Percentiles rank a stretch among this genome's conserved stretches.
These are phyloP conservation scores for Neurospora sp. DNA, from an alignment of 495 filamentous ascomycete species.

Conservation along the genomic window DNA sequence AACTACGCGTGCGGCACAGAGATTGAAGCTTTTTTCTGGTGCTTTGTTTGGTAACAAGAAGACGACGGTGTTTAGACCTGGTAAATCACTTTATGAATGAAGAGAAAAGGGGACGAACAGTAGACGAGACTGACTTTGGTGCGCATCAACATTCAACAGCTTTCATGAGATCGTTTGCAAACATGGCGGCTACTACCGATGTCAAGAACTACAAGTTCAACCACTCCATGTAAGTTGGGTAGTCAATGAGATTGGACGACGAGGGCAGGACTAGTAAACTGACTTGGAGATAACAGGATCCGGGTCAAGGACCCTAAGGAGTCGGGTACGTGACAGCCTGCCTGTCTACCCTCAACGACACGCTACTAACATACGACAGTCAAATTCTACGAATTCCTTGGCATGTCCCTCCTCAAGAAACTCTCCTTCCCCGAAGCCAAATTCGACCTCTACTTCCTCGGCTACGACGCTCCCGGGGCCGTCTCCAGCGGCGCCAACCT, in stretches of 20 bases:
- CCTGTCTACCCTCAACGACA: neutral
- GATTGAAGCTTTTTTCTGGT: constrained; percentile 5
- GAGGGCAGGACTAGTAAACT: constrained; percentile 3
- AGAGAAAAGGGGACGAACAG: no score
- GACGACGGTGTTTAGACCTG: neutral
- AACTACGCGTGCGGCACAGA: constrained; percentile 8
- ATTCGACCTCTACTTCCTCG: constrained; percentile 83
- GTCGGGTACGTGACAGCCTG: constrained; percentile 43
- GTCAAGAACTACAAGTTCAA: constrained; percentile 79
- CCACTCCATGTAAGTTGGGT: constrained; percentile 54
- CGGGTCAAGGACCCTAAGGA: constrained; percentile 88
- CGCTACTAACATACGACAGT: constrained; percentile 31
- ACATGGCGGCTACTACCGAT: constrained; percentile 65
- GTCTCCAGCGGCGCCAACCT: constrained; percentile 51
- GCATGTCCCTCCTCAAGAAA: constrained; percentile 73
- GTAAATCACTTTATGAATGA: neutral
- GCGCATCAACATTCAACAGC: neutral
- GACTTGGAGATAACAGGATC: constrained; percentile 49
- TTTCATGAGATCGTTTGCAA: constrained; percentile 20
- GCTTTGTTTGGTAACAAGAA: constrained; percentile 4
- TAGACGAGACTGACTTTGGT: neutral
- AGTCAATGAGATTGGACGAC: constrained; percentile 2
- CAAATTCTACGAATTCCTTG: constrained; percentile 91
- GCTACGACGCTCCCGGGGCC: constrained; percentile 56
- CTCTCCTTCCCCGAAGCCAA: constrained; percentile 64